Evolutionary conservation across 495 filamentous ascomycete genomes (phyloP), one percentile per base, ranked within the genome.

Genomic region (Xylaria flabelliformis): DNA sequence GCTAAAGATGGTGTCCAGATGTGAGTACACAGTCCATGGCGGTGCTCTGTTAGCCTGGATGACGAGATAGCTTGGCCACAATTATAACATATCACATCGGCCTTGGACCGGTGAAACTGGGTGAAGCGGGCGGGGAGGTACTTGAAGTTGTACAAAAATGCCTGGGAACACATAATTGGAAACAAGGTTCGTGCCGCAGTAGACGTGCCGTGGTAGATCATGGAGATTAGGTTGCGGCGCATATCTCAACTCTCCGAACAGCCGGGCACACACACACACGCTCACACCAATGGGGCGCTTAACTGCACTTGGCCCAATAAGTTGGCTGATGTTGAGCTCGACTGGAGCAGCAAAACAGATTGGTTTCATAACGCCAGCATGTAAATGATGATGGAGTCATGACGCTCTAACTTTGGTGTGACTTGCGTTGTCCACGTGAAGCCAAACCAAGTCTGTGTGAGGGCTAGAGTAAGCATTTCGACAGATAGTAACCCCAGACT

Each of bases 141-240:
- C 64, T 39, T 39, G 36, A 53, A 41, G 64, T 67, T 44, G 58
- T 19, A 19, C 51, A 6, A 67, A 12, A n/a, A 19, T 34, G 24
- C 36, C 13, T 21, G 53, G 15, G 39, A 12, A 39, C 13, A 34
- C 19, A 19, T 24, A 46, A 19, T 39, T 2, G 9, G 42, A 56
- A 67, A 67, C 65, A 67, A 69, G 67, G 67, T 46, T 61, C 53
- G 67, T 39, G 67, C 65, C 65, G 48, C 50, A 13, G 58, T 61
- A 39, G 58, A 17, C 34, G 4, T 56, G 21, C 50, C 48, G 65
- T 39, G 32, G n/a, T 36, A 50, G 48, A 67, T 67, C 65, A 24
- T 24, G 34, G 32, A 67, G 65, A 67, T 67, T 67, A 56, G 50
- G 48, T 56, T 67, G 32, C 50, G 36, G 65, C 56, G 50, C 32